Conservation (phyloP, 306 rosid species). For the Glycine tomentella region DNA sequence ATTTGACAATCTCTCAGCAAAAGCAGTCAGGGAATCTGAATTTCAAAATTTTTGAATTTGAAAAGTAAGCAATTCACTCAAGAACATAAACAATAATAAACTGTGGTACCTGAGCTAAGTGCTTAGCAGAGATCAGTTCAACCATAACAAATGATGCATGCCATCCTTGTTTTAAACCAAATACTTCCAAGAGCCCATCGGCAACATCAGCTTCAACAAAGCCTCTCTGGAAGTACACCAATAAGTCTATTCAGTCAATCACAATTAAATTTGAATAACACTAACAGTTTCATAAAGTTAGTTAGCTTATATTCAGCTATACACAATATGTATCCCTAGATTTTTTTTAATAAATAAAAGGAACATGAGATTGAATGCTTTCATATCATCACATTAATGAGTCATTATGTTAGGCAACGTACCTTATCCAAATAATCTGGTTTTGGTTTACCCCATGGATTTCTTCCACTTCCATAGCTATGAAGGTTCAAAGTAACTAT, state of each 20-base stretch:
- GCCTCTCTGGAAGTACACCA: conserved; percentile 68
- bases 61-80: no score
- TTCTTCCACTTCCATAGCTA: conserved; percentile 97
- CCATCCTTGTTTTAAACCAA: conserved; percentile 99
- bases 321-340: no score
- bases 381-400: conserved; percentile 21
- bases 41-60: no score
- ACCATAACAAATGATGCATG: conserved; percentile 99
- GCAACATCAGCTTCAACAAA: conserved; percentile 94
- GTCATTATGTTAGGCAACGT: conserved; percentile 26
- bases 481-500: conserved; percentile 92
- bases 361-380: conserved; percentile 12
- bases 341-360: no score
- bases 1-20: no score
- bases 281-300: no score
- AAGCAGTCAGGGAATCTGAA: no score
- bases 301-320: no score
- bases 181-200: conserved; percentile 94
- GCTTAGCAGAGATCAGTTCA: conserved; percentile 91
- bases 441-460: conserved; percentile 93
- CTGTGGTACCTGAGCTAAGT: conserved; percentile 88
- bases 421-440: conserved; percentile 97
- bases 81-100: neutral
- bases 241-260: conserved; percentile 24
- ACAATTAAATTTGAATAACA: no score